These are phyloP conservation scores for Sporothrix euskadiensis DNA, from an alignment of 2,329 filamentous ascomycete genomes.

Conservation along the genomic window DNA sequence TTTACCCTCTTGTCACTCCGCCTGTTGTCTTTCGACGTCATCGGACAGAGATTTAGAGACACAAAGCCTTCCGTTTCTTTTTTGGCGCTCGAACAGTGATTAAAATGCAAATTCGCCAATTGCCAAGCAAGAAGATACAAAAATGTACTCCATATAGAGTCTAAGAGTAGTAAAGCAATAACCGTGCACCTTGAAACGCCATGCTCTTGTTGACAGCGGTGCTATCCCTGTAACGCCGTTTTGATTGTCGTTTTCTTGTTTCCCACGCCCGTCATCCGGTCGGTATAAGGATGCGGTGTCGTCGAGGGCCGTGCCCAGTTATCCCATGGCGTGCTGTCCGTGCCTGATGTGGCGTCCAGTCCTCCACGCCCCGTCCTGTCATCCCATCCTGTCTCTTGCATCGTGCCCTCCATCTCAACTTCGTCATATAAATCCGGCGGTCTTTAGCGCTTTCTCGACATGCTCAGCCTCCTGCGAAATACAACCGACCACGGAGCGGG, in stretches of 20 bases:
- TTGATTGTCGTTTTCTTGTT: not conserved
- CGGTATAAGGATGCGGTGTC: not conserved
- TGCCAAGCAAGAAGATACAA: not conserved
- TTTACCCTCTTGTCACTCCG: not conserved
- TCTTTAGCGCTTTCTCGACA: constrained; percentile 43
- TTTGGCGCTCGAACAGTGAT: not conserved
- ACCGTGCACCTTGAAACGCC: constrained; percentile 19
- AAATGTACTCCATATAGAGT: not conserved
- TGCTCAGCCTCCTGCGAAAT: constrained; percentile 40
- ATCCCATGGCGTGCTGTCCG: not conserved
- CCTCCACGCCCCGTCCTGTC: not conserved
- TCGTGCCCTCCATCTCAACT: not conserved
- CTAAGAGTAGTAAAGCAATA: not conserved
- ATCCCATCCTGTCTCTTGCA: too few relatives aligned
- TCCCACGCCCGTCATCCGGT: not conserved
- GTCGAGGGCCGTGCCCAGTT: not conserved
- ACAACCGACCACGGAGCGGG: not conserved
- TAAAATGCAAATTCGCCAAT: constrained; percentile 14
- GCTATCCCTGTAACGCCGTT: constrained; percentile 12
- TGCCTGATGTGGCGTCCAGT: not conserved
- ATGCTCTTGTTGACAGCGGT: constrained; percentile 8
- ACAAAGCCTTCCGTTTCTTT: not conserved
- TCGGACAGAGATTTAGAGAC: not conserved
- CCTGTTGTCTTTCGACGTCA: constrained; percentile 13
- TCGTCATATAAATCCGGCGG: constrained; percentile 45